phyloP scores from a whole-genome alignment of 2,329 filamentous ascomycete species.

The Hymenoscyphus repandus region DNA sequence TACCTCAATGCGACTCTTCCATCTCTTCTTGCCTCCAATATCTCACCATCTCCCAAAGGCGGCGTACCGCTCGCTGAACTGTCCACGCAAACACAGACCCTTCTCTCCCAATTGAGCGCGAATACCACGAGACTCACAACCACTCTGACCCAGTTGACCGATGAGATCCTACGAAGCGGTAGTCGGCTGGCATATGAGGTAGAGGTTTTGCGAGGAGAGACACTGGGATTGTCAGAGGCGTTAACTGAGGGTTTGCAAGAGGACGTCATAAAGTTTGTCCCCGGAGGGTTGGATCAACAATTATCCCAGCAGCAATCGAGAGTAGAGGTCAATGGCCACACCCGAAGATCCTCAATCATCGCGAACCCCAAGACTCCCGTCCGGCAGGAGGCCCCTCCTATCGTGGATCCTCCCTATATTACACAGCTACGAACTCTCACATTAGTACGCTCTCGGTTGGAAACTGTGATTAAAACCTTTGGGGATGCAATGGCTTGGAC shows the following conservation, averaged over 20 bases:
- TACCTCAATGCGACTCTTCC: slow-evolving; percentile 81
- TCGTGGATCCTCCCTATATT: slow-evolving; percentile 61
- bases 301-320: slow-evolving; percentile 19
- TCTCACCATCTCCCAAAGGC: slow-evolving; percentile 26
- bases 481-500: slow-evolving; percentile 95
- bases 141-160: slow-evolving; percentile 81
- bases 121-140: slow-evolving; percentile 79
- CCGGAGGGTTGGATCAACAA: slow-evolving; percentile 36
- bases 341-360: slow-evolving; percentile 25
- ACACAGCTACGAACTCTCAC: slow-evolving; percentile 76
- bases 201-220: slow-evolving; percentile 85
- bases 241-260: slow-evolving; percentile 66
- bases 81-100: slow-evolving; percentile 72
- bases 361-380: slow-evolving; percentile 24
- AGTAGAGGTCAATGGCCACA: slow-evolving; percentile 22
- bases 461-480: slow-evolving; percentile 85
- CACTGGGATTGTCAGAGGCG: slow-evolving; percentile 71
- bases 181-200: slow-evolving; percentile 90
- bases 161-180: slow-evolving; percentile 88
- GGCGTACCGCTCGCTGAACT: slow-evolving; percentile 64
- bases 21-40: slow-evolving; percentile 45
- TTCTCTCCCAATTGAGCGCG: slow-evolving; percentile 83
- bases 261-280: slow-evolving; percentile 70
- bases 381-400: slow-evolving; percentile 19
- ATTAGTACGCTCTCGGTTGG: slow-evolving; percentile 75